These are phyloP conservation scores for Iodosphaeria phyllophila DNA, from an alignment of 2,329 filamentous ascomycete species.

Conservation along the genomic window DNA sequence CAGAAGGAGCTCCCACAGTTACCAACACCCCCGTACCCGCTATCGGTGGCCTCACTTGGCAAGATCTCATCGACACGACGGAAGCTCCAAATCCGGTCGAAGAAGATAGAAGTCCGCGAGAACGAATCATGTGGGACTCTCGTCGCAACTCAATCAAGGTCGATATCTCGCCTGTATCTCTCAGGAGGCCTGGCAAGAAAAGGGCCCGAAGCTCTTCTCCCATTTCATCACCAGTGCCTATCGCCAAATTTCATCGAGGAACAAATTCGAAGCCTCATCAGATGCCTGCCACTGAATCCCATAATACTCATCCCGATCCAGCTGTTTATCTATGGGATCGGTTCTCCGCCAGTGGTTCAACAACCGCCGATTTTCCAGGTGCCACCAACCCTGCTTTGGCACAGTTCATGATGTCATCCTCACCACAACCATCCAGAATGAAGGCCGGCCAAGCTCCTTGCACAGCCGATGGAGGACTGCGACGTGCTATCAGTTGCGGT, in stretches of 20 bases:
- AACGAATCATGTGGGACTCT: conserved; percentile 43
- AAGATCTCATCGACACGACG: conserved; percentile 33
- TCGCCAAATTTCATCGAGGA: conserved; percentile 25
- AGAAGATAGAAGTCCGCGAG: conserved; percentile 34
- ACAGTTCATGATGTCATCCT: conserved; percentile 52
- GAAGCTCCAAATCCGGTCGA: conserved; percentile 24
- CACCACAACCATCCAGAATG: conserved; percentile 50
- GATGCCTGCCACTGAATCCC: too few relatives aligned
- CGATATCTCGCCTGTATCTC: conserved; percentile 20
- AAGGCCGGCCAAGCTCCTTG: conserved; percentile 21
- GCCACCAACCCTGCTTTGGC: conserved; percentile 37
- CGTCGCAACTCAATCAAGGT: too few relatives aligned
- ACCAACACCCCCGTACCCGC: conserved; percentile 24
- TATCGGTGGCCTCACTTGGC: conserved; percentile 33
- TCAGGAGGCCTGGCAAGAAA: conserved; percentile 37
- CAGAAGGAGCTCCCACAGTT: conserved; percentile 5
- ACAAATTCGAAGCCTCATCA: conserved; percentile 37
- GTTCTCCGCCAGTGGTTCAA: conserved; percentile 36
- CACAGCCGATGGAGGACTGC: conserved; percentile 27
- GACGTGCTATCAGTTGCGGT: conserved; percentile 50
- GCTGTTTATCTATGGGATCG: conserved; percentile 62
- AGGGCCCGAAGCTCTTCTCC: conserved; percentile 60
- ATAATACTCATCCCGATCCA: conserved; percentile 53
- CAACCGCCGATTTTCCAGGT: conserved; percentile 22
- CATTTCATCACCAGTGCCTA: conserved; percentile 39